Evolutionary conservation across 805 yeast species (phyloP), one percentile per base, ranked within the genome.

Genomic region (Candida boleticola): DNA sequence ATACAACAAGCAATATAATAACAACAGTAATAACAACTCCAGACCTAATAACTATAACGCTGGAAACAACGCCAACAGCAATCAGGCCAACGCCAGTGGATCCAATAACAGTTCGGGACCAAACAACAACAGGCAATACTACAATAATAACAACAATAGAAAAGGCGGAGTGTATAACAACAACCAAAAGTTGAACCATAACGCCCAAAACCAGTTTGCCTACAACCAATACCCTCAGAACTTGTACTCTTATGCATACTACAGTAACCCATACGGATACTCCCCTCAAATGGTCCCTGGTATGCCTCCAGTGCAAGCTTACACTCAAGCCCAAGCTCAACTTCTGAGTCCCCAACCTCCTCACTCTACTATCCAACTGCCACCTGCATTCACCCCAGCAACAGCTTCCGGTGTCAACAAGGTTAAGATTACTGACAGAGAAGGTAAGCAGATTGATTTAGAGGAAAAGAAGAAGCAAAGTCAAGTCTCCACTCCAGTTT

Each of bases 361-460:
- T 20, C 38, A 38, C 16, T 35, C 41, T 29, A 46, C 31, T 17
- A 23, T 22, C 7, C 37, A n/a, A 39, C 20, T 18, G 19, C 35
- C 34, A 18, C 30, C 29, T 11, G 11, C n/a, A n/a, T 35, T 22
- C 13, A 35, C 29, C 29, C 23, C 42, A 45, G 27, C 27, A 10
- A 34, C 49, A 11, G 42, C 48, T 23, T n/a, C n/a, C n/a, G 43
- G 52, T 18, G 49, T 52, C 9, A 49, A 54, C 3, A 67, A 61
- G 50, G 60, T 69, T 23, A 68, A 61, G 46, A 57, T 70, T 42
- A 68, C 74, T 29, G 70, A 68, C 41, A 67, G 64, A 52, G 73
- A 68, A 33, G 76, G 74, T 4, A 66, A 63, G 42, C 66, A 58
- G 35, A 61, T 68, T 30, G 72, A 68, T 46, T 65, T 66, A 46